phyloP scores from a whole-genome alignment of 2,329 filamentous ascomycete genomes.

The Neonectria neomacrospora region DNA sequence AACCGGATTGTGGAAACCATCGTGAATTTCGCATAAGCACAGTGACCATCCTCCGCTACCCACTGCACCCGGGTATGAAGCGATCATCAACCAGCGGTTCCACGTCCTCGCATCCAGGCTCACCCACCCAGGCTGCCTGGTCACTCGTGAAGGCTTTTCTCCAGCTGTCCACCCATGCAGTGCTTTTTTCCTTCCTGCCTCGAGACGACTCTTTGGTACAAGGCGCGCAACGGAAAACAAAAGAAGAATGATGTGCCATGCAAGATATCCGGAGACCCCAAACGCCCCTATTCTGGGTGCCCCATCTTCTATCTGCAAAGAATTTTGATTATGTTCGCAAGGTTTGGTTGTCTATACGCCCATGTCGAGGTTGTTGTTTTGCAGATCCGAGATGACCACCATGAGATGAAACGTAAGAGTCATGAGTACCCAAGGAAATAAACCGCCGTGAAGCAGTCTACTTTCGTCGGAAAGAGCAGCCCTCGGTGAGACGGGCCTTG shows the following conservation, averaged over 20 bases:
- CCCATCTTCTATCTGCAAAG: slow-evolving; percentile 80
- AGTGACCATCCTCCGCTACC: slow-evolving; percentile 59
- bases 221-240: slow-evolving; percentile 59
- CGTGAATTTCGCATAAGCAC: slow-evolving; percentile 69
- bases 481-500: slow-evolving; percentile 98
- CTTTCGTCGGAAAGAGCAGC: slow-evolving; percentile 99
- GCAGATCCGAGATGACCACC: slow-evolving; percentile 70
- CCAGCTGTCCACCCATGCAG: slow-evolving; percentile 69
- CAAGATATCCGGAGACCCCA: slow-evolving; percentile 84
- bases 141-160: slow-evolving; percentile 69
- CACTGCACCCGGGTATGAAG: slow-evolving; percentile 68
- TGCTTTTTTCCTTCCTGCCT: slow-evolving; percentile 54
- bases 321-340: slow-evolving; percentile 56
- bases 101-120: slow-evolving; percentile 68
- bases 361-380: slow-evolving; percentile 62
- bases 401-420: slow-evolving; percentile 60
- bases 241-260: slow-evolving; percentile 66
- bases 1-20: slow-evolving; percentile 60
- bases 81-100: slow-evolving; percentile 71
- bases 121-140: slow-evolving; percentile 51
- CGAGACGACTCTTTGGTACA: slow-evolving; percentile 59
- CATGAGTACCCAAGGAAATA: slow-evolving; percentile 61
- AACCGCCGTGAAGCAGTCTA: slow-evolving; percentile 71
- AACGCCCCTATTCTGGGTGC: slow-evolving; percentile 75
- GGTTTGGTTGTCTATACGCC: slow-evolving; percentile 60